Percentiles rank a stretch among this genome's conserved stretches.
phyloP scores from a whole-genome alignment of 2,329 filamentous ascomycete genomes.

The Ustulina deusta region DNA sequence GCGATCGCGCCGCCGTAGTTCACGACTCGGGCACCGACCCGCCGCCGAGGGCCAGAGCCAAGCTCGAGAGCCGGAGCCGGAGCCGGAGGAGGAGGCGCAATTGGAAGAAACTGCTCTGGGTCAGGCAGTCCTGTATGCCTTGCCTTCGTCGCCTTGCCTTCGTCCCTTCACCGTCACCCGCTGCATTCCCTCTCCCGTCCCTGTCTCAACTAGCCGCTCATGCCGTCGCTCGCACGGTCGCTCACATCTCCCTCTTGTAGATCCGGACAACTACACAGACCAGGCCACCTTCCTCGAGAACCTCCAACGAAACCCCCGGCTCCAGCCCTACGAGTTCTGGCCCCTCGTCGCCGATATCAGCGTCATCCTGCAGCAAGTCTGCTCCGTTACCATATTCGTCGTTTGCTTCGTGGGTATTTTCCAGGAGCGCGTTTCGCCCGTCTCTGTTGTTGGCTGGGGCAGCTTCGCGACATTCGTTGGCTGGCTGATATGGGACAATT shows the following conservation, averaged over 20 bases:
- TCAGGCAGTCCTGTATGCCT: conserved; percentile 88
- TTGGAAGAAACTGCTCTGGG: conserved; percentile 98
- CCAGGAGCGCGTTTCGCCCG: conserved; percentile 85
- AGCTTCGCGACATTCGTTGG: conserved; percentile 85
- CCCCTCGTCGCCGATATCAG: conserved; percentile 93
- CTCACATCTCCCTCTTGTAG: conserved; percentile 56
- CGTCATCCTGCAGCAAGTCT: conserved; percentile 96
- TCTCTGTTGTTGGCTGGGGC: conserved; percentile 88
- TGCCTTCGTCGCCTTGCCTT: conserved; percentile 48
- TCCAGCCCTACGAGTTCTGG: conserved; percentile 98
- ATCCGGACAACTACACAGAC: conserved; percentile 99
- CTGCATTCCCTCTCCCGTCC: background rate
- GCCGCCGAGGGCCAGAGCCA: conserved; percentile 56
- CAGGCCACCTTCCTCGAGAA: conserved; percentile 96
- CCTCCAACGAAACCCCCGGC: conserved; percentile 90
- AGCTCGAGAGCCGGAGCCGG: conserved; percentile 69
- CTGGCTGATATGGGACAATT: conserved; percentile 92
- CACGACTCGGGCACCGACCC: conserved; percentile 52
- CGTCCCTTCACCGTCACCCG: background rate
- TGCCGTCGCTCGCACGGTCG: background rate
- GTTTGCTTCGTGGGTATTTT: conserved; percentile 94
- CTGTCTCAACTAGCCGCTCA: conserved; percentile 38
- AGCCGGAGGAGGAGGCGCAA: conserved; percentile 77
- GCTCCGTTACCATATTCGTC: conserved; percentile 92
- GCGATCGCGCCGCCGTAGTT: conserved; percentile 49